Conservation (phyloP, 1,284 basidiomycete genomes). For the Leccinum huronense region DNA sequence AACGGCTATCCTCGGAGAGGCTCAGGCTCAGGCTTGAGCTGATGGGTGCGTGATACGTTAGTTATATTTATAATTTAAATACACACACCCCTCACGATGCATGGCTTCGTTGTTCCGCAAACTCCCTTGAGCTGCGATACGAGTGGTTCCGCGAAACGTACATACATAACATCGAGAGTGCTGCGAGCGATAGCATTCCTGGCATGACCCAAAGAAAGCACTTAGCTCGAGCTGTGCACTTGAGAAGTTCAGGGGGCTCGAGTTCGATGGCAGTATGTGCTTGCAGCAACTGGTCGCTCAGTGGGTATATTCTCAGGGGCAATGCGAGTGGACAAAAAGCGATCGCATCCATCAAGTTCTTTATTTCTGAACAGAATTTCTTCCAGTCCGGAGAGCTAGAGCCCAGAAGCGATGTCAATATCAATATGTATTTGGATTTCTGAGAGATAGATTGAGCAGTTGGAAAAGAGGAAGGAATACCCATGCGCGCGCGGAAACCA, state of each 20-base stretch:
- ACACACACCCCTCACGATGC: background rate
- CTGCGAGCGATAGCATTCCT: background rate
- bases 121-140: background rate
- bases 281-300: background rate
- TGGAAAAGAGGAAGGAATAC: background rate
- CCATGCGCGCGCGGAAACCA: conserved; percentile 17
- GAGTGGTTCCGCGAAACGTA: background rate
- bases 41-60: background rate
- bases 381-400: background rate
- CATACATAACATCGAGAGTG: background rate
- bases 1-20: background rate
- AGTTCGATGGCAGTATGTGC: background rate
- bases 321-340: background rate
- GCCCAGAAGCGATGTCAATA: conserved; percentile 5
- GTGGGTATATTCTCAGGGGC: background rate
- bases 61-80: background rate
- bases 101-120: background rate
- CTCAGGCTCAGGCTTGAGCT: background rate
- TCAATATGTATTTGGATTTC: conserved; percentile 22
- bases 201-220: background rate
- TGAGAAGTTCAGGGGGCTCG: background rate
- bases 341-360: background rate
- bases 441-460: conserved; percentile 28
- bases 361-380: background rate
- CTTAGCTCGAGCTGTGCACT: background rate